Conservation (phyloP, 305 asterid species). For the Salvia sclarea region DNA sequence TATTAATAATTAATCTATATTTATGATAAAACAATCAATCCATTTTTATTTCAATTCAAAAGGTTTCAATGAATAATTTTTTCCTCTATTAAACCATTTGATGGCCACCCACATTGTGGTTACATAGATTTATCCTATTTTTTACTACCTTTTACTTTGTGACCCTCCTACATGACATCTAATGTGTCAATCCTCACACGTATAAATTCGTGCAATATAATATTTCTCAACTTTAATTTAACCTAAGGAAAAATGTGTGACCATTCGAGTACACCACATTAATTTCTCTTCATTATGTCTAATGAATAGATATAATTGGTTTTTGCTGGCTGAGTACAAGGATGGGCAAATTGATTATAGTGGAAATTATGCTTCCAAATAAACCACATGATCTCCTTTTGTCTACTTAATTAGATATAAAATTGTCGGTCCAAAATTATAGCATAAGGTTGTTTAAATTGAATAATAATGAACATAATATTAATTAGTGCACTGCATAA, state of each 20-base stretch:
- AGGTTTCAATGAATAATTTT: too few species aligned
- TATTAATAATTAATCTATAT: too few species aligned
- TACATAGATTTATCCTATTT: too few species aligned
- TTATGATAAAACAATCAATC: too few species aligned
- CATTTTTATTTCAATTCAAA: too few species aligned
- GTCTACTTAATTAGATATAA: conserved; percentile 14
- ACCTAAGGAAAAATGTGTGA: not conserved
- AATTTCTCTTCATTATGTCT: not conserved
- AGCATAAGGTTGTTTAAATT: not conserved
- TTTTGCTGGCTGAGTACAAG: not conserved
- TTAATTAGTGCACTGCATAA: too few species aligned
- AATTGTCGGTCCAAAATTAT: not conserved
- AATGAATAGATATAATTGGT: not conserved
- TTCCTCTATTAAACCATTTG: too few species aligned
- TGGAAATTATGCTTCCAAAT: conserved; percentile 15
- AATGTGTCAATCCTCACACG: too few species aligned
- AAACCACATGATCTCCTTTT: not conserved
- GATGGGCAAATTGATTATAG: not conserved
- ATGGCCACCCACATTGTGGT: too few species aligned
- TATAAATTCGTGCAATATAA: not conserved
- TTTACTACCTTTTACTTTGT: too few species aligned
- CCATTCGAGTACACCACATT: not conserved
- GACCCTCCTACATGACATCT: too few species aligned
- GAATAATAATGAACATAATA: too few species aligned
- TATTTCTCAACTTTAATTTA: not conserved